Evolutionary conservation across 257 asterid genomes (phyloP).

Genomic region (Solanum gandarillasii): DNA sequence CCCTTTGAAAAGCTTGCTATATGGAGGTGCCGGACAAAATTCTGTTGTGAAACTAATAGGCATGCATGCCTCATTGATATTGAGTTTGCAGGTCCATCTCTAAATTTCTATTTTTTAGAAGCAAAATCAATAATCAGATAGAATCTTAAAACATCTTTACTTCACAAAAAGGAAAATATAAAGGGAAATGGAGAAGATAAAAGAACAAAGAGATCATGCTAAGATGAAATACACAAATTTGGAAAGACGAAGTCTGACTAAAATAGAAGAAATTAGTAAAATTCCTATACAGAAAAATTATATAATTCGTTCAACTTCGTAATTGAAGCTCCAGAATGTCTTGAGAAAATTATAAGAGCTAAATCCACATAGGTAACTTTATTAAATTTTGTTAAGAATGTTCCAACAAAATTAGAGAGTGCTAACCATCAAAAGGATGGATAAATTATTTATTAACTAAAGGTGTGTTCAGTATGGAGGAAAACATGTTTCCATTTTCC

Average conservation of each 20-base stretch:
- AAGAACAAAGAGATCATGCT: background rate
- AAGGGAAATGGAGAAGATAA: background rate
- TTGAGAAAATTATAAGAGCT: background rate
- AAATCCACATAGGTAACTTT: background rate
- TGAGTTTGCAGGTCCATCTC: background rate
- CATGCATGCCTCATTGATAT: background rate
- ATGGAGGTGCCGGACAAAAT: background rate
- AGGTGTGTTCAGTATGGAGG: background rate
- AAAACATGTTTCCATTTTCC: background rate
- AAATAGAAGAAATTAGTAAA: background rate
- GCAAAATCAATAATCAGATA: background rate
- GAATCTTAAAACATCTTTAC: background rate
- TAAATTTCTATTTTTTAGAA: background rate
- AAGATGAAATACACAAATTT: background rate
- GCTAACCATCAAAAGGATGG: background rate
- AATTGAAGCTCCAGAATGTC: background rate
- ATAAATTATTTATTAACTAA: background rate
- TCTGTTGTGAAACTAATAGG: background rate
- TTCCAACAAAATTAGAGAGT: background rate
- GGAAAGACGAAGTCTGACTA: background rate
- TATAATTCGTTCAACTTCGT: background rate
- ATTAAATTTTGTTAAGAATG: background rate
- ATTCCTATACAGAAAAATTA: background rate
- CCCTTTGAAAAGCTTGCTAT: background rate
- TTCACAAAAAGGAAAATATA: background rate